Evolutionary conservation across 2,329 filamentous ascomycete species (phyloP).

Genomic region (Aspergillus japonicus): DNA sequence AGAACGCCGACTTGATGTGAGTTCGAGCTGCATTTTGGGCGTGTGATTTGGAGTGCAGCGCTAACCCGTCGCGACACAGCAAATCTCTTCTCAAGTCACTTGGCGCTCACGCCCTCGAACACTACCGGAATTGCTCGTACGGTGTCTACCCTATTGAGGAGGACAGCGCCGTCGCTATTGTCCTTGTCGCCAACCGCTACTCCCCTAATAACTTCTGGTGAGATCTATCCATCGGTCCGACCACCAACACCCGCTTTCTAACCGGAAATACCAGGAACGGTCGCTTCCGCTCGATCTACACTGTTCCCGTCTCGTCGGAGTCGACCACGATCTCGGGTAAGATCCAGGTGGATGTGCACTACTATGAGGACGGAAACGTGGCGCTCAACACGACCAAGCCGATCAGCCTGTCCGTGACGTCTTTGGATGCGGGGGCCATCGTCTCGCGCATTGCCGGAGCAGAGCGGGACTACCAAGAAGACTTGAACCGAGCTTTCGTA

Average conservation of each 20-base stretch:
- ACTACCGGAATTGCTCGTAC: slow-evolving; percentile 78
- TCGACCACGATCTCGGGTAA: slow-evolving; percentile 66
- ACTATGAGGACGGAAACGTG: slow-evolving; percentile 99
- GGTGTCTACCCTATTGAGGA: slow-evolving; percentile 79
- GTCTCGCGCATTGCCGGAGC: slow-evolving; percentile 72
- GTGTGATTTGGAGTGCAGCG: background rate
- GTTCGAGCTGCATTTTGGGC: slow-evolving; percentile 28
- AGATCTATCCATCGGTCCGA: slow-evolving; percentile 9
- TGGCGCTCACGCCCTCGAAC: slow-evolving; percentile 74
- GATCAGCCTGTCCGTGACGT: slow-evolving; percentile 61
- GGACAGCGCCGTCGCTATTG: slow-evolving; percentile 72
- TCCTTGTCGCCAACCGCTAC: slow-evolving; percentile 94
- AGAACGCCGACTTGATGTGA: slow-evolving; percentile 77
- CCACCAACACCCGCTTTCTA: too few species aligned
- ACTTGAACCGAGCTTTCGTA: slow-evolving; percentile 86
- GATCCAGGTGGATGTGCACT: slow-evolving; percentile 94
- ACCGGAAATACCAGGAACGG: slow-evolving; percentile 69
- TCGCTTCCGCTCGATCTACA: slow-evolving; percentile 88
- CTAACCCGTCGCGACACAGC: slow-evolving; percentile 44
- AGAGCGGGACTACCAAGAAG: slow-evolving; percentile 95
- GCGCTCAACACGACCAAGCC: slow-evolving; percentile 86
- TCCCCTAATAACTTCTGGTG: slow-evolving; percentile 97
- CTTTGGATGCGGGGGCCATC: slow-evolving; percentile 66
- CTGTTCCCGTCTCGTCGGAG: slow-evolving; percentile 62
- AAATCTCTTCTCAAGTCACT: slow-evolving; percentile 82